A percentile compares a stretch with the other conserved stretches of the same genome.
These are phyloP conservation scores for Alternaria arborescens DNA, from an alignment of 2,329 filamentous ascomycete species.

Conservation along the genomic window DNA sequence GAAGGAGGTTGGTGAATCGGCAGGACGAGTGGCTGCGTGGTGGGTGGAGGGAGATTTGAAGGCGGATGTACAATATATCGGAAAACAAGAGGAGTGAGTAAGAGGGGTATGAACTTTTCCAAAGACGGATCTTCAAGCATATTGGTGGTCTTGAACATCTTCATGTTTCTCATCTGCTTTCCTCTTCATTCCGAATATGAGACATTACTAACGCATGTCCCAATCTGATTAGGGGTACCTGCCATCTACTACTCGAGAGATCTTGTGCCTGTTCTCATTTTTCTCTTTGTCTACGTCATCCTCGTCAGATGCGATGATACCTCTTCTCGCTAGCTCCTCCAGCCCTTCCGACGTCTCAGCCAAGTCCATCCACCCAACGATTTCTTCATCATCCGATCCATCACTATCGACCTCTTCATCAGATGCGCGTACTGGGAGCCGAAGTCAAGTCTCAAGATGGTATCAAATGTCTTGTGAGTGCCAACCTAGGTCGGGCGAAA, in stretches of 20 bases:
- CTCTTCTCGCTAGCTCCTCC: not conserved
- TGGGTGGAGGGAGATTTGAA: conserved; percentile 39
- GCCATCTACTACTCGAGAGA: not conserved
- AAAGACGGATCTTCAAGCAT: accelerated
- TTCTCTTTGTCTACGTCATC: no score
- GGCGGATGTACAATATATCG: conserved; percentile 16
- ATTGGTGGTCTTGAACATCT: no score
- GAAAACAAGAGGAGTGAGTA: not conserved
- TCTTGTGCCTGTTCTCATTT: not conserved
- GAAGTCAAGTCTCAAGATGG: conserved; percentile 77
- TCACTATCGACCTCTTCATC: conserved; percentile 53
- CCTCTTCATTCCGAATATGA: accelerated
- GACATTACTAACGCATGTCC: accelerated
- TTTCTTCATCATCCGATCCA: not conserved
- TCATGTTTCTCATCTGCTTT: no score
- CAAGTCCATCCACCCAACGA: not conserved
- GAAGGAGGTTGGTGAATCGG: conserved; percentile 39
- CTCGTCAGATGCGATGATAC: accelerated
- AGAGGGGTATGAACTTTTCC: no score
- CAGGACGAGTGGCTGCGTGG: conserved; percentile 45
- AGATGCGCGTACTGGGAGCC: conserved; percentile 77
- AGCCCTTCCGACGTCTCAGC: not conserved
- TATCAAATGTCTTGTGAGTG: conserved; percentile 64
- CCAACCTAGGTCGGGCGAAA: not conserved
- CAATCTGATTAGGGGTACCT: no score